phyloP scores from a whole-genome alignment of 192 early-diverging fungal genomes.

The Linnemannia zychae region DNA sequence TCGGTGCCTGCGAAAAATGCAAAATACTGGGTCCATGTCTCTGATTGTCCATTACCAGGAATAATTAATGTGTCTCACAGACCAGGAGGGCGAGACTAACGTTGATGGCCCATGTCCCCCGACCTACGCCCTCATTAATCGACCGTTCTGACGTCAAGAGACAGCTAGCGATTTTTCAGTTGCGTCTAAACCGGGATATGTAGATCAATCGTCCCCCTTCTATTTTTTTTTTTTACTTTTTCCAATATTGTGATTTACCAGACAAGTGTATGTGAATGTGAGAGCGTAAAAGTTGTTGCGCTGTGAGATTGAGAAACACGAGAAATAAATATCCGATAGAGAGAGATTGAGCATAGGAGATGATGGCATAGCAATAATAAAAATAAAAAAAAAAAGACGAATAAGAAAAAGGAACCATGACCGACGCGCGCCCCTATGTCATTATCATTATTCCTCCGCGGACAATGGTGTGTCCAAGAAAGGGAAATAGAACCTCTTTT shows the following conservation, averaged over 20 bases:
- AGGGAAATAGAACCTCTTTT: neutral
- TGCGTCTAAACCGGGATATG: neutral
- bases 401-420: neutral
- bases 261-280: no score
- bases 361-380: neutral
- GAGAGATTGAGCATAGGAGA: no score
- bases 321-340: no score
- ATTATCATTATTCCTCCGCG: conserved; percentile 2
- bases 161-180: neutral
- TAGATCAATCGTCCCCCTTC: neutral
- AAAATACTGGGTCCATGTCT: neutral
- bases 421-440: no score
- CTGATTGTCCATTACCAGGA: neutral
- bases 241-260: no score
- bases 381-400: neutral
- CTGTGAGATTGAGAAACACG: no score
- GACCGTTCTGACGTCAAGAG: neutral
- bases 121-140: no score
- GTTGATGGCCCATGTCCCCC: neutral
- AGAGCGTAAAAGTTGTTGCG: no score
- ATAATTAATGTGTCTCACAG: neutral
- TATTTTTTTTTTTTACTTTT: no score
- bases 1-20: neutral
- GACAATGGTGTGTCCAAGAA: neutral
- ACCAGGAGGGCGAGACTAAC: neutral